A percentile compares a stretch with the other conserved stretches of the same genome.
Evolutionary conservation across 192 early-diverging fungal genomes (phyloP).

Genomic region (Coemansia sp.): DNA sequence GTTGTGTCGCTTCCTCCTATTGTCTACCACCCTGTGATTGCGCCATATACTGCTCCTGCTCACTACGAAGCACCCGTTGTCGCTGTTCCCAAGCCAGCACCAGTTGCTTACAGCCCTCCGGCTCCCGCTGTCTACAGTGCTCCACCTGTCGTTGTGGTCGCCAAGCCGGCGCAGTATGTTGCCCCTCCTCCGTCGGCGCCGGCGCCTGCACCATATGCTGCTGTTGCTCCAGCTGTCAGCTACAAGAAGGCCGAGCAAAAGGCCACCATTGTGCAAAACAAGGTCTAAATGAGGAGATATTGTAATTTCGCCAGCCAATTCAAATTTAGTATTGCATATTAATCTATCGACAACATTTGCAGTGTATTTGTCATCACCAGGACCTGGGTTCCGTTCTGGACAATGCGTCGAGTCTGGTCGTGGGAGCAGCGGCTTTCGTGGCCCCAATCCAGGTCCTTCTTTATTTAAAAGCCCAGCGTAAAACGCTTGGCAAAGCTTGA

Average conservation of each 20-base stretch:
- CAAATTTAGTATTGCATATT: too few relatives aligned
- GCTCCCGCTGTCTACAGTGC: constrained; percentile 10
- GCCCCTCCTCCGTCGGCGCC: constrained; percentile 2
- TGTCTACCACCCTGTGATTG: constrained; percentile 11
- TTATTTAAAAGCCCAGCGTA: too few relatives aligned
- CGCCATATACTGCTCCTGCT: constrained; percentile 8
- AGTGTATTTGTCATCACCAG: background rate
- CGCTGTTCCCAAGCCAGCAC: background rate
- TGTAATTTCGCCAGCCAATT: too few relatives aligned
- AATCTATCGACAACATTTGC: background rate
- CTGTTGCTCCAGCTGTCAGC: background rate
- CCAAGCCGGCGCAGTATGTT: constrained; percentile 1
- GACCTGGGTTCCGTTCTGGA: too few relatives aligned
- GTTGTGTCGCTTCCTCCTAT: constrained; percentile 3
- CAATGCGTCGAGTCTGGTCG: too few relatives aligned
- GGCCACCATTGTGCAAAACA: constrained; percentile 20
- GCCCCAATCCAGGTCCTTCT: too few relatives aligned
- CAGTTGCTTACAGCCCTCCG: constrained; percentile 6
- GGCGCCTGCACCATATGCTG: background rate
- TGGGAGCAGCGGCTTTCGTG: too few relatives aligned
- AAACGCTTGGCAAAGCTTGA: too few relatives aligned
- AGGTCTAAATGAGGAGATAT: background rate
- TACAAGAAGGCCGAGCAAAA: background rate
- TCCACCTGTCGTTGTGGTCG: background rate
- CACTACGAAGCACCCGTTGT: constrained; percentile 10